These are phyloP conservation scores for Saccharomyces hybrid DNA, from an alignment of 1,139 yeast genomes.

Conservation along the genomic window DNA sequence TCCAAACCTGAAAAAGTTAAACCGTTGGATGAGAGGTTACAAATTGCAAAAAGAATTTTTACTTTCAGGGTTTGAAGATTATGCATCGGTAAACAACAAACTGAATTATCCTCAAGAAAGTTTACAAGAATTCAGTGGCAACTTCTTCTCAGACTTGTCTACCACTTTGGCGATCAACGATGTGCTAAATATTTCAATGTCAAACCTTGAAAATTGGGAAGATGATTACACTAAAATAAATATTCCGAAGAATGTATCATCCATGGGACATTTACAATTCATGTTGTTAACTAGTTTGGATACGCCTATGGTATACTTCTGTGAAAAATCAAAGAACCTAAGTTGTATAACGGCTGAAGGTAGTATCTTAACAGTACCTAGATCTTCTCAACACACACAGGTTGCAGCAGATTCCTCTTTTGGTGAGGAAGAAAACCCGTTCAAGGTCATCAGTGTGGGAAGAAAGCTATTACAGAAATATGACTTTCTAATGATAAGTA, in stretches of 20 bases:
- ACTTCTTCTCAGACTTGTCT: neutral
- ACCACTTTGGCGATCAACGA: neutral
- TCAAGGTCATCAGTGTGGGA: slow-evolving; percentile 39
- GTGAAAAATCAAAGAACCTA: slow-evolving; percentile 24
- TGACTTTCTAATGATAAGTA: slow-evolving; percentile 43
- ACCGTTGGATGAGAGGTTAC: slow-evolving; percentile 50
- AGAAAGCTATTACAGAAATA: slow-evolving; percentile 35
- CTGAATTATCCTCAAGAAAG: neutral
- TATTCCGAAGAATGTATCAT: neutral
- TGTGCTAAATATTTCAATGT: neutral
- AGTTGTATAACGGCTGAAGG: slow-evolving; percentile 40
- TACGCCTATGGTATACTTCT: slow-evolving; percentile 12
- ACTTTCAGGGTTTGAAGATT: slow-evolving; percentile 53
- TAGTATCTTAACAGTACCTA: slow-evolving; percentile 40
- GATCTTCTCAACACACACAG: slow-evolving; percentile 32
- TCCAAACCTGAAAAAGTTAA: slow-evolving; percentile 41
- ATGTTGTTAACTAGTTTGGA: slow-evolving; percentile 14
- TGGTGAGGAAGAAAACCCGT: slow-evolving; percentile 44
- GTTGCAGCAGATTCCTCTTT: slow-evolving; percentile 44
- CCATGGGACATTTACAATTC: slow-evolving; percentile 6
- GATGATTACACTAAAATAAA: slow-evolving; percentile 2
- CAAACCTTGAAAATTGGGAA: neutral
- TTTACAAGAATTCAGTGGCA: neutral
- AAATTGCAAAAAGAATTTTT: slow-evolving; percentile 43
- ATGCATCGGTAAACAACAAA: slow-evolving; percentile 3